A percentile compares a stretch with the other conserved stretches of the same genome.
phyloP scores from a whole-genome alignment of 1,139 yeast genomes.

The Yamadazyma blattariae region DNA sequence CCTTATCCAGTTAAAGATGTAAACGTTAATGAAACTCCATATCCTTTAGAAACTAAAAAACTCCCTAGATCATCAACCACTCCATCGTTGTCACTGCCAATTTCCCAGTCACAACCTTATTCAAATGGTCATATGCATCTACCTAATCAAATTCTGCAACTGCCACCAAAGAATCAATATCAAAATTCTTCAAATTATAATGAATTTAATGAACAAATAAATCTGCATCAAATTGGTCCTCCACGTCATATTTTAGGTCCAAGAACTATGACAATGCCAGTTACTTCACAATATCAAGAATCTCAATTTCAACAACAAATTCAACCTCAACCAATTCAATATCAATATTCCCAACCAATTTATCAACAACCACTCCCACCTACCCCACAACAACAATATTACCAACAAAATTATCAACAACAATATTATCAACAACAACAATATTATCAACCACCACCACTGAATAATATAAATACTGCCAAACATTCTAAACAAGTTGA shows the following conservation, averaged over 20 bases:
- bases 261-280: neutral
- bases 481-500: constrained; percentile 31
- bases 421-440: neutral
- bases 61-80: neutral
- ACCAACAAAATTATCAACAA: neutral
- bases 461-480: neutral
- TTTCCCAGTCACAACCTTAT: neutral
- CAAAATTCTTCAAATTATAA: neutral
- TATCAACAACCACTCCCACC: constrained; percentile 7
- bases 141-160: neutral
- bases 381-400: neutral
- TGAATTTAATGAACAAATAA: neutral
- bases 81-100: too few relatives aligned
- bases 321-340: constrained; percentile 1
- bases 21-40: constrained; percentile 21
- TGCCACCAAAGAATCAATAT: neutral
- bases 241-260: neutral
- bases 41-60: constrained; percentile 8
- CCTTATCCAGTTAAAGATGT: constrained; percentile 16
- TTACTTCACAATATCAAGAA: neutral
- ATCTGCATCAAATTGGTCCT: neutral
- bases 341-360: neutral
- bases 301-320: constrained; percentile 1
- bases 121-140: constrained; percentile 1
- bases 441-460: neutral